A percentile compares a stretch with the other conserved stretches of the same genome.
Conservation (phyloP, 768 basidiomycete genomes). For the Russula ochroleuca region DNA sequence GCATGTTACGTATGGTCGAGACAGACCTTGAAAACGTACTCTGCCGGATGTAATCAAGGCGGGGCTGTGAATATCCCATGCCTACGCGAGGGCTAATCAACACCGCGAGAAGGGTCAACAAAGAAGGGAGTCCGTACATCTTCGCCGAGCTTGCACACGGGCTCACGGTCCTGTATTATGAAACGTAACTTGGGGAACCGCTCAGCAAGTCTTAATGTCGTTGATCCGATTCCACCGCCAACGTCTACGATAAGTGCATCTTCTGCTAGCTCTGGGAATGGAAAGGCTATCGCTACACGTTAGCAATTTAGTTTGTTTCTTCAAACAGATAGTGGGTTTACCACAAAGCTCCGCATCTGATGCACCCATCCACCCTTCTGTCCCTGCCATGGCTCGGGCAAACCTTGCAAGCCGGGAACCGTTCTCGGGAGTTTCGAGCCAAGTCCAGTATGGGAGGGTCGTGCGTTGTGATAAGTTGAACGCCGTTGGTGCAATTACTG, state of each 20-base stretch:
- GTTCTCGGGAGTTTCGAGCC: constrained; percentile 60
- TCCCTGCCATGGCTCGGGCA: constrained; percentile 72
- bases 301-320: constrained; percentile 9
- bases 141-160: constrained; percentile 49
- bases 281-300: constrained; percentile 43
- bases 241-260: constrained; percentile 59
- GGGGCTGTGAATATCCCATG: constrained; percentile 27
- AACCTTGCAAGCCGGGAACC: constrained; percentile 55
- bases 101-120: background rate
- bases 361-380: constrained; percentile 62
- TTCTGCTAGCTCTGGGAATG: constrained; percentile 50
- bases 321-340: constrained; percentile 13
- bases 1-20: background rate
- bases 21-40: constrained; percentile 26
- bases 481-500: constrained; percentile 44
- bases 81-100: constrained; percentile 11
- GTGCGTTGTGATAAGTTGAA: constrained; percentile 69
- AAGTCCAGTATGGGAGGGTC: constrained; percentile 53
- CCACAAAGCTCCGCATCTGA: constrained; percentile 36
- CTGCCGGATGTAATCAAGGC: constrained; percentile 25
- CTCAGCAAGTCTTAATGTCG: constrained; percentile 42
- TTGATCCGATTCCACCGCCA: constrained; percentile 63
- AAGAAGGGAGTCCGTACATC: constrained; percentile 27
- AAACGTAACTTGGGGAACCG: constrained; percentile 43
- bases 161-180: constrained; percentile 58